These are phyloP conservation scores for Neurospora hispaniola DNA, from an alignment of 495 filamentous ascomycete species.

Conservation along the genomic window DNA sequence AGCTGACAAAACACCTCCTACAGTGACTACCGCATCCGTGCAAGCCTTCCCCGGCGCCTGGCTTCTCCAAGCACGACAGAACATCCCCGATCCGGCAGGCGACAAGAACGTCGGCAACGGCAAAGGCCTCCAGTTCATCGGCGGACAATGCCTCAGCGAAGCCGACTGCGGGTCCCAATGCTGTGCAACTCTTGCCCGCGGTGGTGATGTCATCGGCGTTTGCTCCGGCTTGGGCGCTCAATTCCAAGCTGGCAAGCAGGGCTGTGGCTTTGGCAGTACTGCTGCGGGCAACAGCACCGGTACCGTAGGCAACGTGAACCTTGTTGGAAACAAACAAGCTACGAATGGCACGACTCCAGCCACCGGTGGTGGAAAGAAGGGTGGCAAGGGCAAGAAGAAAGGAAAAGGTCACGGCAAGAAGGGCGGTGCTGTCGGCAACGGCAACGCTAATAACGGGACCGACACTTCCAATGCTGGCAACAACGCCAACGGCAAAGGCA, in stretches of 20 bases:
- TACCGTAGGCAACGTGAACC: not conserved
- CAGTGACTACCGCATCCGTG: conserved; percentile 42
- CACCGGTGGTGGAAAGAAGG: not conserved
- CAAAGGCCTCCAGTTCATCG: conserved; percentile 31
- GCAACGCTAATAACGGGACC: too few relatives aligned
- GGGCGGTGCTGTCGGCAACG: too few relatives aligned
- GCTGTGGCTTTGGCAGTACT: conserved; percentile 18
- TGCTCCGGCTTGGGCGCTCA: conserved; percentile 24
- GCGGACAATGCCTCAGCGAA: conserved; percentile 28
- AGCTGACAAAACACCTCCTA: not conserved
- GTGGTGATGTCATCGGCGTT: conserved; percentile 22
- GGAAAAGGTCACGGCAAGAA: not conserved
- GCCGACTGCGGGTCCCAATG: conserved; percentile 33
- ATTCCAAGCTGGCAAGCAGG: conserved; percentile 21
- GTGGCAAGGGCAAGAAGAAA: not conserved
- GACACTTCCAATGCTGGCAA: too few relatives aligned
- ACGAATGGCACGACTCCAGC: not conserved
- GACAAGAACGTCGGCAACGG: conserved; percentile 32
- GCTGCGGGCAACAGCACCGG: not conserved
- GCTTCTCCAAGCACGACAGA: conserved; percentile 35
- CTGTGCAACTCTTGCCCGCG: conserved; percentile 21
- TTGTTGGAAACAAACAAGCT: not conserved
- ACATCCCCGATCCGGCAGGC: conserved; percentile 20
- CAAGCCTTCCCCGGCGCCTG: conserved; percentile 36
- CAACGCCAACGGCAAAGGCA: too few relatives aligned